phyloP scores from a whole-genome alignment of 176 grass and related monocot species.

The Oryza nivara region DNA sequence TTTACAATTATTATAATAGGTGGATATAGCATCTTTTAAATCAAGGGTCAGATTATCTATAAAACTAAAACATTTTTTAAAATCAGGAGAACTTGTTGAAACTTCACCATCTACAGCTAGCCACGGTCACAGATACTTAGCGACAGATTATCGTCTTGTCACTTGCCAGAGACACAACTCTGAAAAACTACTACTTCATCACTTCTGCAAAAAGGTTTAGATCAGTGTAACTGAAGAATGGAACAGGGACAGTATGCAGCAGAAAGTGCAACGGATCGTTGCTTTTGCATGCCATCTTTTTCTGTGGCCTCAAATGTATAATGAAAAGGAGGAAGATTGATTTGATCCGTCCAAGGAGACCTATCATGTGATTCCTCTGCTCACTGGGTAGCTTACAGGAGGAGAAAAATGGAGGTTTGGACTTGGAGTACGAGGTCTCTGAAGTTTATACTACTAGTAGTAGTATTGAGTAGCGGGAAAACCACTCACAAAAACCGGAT shows the following conservation, averaged over 20 bases:
- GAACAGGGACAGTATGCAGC: neutral
- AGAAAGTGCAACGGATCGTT: neutral
- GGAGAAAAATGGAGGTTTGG: constrained; percentile 20
- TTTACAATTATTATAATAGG: too few species aligned
- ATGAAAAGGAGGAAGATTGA: constrained; percentile 34
- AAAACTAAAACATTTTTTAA: too few species aligned
- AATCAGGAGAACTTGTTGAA: too few species aligned
- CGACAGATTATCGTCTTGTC: too few species aligned
- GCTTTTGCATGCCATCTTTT: constrained; percentile 18
- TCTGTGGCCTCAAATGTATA: constrained; percentile 3
- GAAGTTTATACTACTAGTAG: neutral
- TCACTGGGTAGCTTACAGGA: neutral
- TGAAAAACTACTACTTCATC: neutral
- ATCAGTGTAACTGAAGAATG: neutral
- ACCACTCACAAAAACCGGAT: too few species aligned
- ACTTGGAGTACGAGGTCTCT: neutral
- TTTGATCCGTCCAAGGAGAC: neutral
- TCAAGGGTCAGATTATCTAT: too few species aligned
- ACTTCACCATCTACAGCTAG: too few species aligned
- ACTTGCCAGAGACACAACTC: neutral
- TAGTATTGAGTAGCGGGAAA: too few species aligned
- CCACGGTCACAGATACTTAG: too few species aligned
- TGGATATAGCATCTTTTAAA: too few species aligned
- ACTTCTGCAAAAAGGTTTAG: neutral
- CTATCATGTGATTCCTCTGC: constrained; percentile 34